phyloP scores from a whole-genome alignment of 805 yeast genomes.

The Saccharomyces jurei region DNA sequence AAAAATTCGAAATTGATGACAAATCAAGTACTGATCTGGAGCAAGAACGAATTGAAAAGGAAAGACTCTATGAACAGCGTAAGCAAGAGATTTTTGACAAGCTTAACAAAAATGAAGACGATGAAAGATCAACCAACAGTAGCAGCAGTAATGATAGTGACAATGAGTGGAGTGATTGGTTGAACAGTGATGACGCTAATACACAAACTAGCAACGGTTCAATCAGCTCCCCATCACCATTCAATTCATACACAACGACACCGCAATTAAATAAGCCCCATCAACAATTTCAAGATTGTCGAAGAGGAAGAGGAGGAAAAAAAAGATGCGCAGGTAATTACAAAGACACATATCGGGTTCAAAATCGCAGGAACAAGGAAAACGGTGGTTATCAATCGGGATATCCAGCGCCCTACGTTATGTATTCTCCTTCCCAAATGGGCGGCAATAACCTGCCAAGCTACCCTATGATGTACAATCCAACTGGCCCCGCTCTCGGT shows the following conservation, averaged over 20 bases:
- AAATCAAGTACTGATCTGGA: slow-evolving; percentile 18
- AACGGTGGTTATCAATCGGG: not conserved
- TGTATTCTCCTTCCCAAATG: not conserved
- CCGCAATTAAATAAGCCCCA: not conserved
- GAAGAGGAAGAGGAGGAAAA: not conserved
- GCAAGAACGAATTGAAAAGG: slow-evolving; percentile 34
- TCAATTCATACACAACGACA: not conserved
- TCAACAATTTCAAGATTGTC: not conserved
- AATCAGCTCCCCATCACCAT: slow-evolving; percentile 3
- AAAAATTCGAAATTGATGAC: not conserved
- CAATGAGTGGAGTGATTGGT: not conserved
- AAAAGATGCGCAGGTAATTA: not conserved
- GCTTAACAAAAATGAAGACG: slow-evolving; percentile 25
- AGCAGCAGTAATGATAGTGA: slow-evolving; percentile 8
- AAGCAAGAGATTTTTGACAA: slow-evolving; percentile 34
- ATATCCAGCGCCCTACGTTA: not conserved
- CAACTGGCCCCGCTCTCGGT: not conserved
- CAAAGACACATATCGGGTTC: not conserved
- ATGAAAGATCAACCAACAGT: slow-evolving; percentile 15
- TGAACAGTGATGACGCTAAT: slow-evolving; percentile 1
- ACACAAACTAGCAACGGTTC: slow-evolving; percentile 3
- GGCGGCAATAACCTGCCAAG: not conserved
- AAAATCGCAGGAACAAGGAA: not conserved
- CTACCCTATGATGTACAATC: not conserved
- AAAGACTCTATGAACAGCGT: slow-evolving; percentile 35